Evolutionary conservation across 1,139 yeast species (phyloP).

Genomic region (Yamadazyma oceani): DNA sequence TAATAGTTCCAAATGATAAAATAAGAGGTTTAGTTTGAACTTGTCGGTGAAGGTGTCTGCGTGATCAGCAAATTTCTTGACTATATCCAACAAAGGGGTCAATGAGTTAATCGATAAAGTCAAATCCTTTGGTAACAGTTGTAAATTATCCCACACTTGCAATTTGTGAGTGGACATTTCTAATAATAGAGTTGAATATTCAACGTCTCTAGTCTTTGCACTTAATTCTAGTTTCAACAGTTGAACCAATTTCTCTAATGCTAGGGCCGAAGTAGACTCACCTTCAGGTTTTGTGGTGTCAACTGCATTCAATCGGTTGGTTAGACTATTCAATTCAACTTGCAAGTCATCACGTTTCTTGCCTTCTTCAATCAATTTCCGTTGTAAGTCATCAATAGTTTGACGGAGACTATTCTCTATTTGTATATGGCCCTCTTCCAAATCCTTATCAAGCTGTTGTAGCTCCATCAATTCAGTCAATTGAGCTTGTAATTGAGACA

Average conservation of each 20-base stretch:
- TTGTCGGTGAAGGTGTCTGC: neutral
- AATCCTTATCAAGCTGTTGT: slow-evolving; percentile 57
- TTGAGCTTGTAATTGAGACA: slow-evolving; percentile 38
- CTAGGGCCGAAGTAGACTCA: neutral
- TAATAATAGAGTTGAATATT: slow-evolving; percentile 2
- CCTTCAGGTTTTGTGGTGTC: neutral
- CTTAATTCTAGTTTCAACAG: slow-evolving; percentile 1
- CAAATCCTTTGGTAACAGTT: neutral
- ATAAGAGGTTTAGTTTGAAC: slow-evolving; percentile 1
- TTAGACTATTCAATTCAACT: slow-evolving; percentile 6
- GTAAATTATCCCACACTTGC: neutral
- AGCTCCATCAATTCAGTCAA: slow-evolving; percentile 61
- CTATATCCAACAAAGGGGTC: neutral
- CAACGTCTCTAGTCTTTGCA: slow-evolving; percentile 5
- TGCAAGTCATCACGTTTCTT: slow-evolving; percentile 26
- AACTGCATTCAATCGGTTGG: neutral
- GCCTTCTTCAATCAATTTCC: slow-evolving; percentile 20
- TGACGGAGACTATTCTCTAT: slow-evolving; percentile 53
- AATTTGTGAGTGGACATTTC: slow-evolving; percentile 1
- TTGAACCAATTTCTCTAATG: neutral
- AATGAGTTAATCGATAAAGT: neutral
- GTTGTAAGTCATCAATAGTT: slow-evolving; percentile 41
- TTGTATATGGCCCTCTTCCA: slow-evolving; percentile 59
- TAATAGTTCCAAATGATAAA: neutral
- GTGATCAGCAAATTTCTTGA: neutral